Evolutionary conservation across 495 filamentous ascomycete genomes (phyloP).

Genomic region (Daldinia vernicosa): DNA sequence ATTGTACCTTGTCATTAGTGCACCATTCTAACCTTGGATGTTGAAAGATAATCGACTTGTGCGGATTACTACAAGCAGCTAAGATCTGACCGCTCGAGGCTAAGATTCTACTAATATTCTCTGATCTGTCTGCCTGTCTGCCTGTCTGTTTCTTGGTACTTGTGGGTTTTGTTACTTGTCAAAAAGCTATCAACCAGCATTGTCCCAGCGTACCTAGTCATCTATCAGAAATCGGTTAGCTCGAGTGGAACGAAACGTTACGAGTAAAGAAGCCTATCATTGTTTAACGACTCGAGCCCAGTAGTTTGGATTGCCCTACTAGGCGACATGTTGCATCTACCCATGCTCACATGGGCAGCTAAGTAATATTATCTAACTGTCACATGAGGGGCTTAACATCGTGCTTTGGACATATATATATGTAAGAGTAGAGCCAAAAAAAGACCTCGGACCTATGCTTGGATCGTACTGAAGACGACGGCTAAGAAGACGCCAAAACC

Average conservation of each 20-base stretch:
- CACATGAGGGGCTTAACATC: constrained; percentile 17
- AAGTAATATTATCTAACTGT: neutral
- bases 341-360: constrained; percentile 8
- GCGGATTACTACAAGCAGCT: constrained; percentile 32
- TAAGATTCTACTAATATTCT: constrained; percentile 4
- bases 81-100: constrained; percentile 18
- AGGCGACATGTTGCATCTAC: neutral
- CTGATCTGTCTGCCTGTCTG: no score
- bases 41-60: constrained; percentile 3
- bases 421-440: neutral
- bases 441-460: neutral
- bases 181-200: constrained; percentile 12
- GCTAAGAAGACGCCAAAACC: neutral
- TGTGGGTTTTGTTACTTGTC: constrained; percentile 4
- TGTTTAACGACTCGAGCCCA: constrained; percentile 21
- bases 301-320: constrained; percentile 17
- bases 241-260: constrained; percentile 18
- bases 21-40: neutral
- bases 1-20: constrained; percentile 8
- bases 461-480: neutral
- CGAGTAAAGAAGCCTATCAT: constrained; percentile 23
- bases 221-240: constrained; percentile 9
- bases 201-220: neutral
- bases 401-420: neutral
- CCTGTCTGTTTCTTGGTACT: constrained; percentile 15